These are phyloP conservation scores for Chrysoporthe cubensis DNA, from an alignment of 2,329 filamentous ascomycete species.

Conservation along the genomic window DNA sequence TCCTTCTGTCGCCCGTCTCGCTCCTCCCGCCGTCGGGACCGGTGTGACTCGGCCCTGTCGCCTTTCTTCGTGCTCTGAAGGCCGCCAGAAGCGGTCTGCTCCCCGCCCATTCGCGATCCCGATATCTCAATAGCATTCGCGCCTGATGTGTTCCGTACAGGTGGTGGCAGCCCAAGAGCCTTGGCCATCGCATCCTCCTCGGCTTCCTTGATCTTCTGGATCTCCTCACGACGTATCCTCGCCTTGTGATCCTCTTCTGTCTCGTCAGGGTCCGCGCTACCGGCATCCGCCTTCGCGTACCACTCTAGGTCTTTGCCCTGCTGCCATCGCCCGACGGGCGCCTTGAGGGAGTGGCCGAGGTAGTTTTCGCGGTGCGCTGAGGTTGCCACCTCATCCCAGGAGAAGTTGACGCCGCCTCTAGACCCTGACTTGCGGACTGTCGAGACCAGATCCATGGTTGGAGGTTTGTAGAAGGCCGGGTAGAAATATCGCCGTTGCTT, in stretches of 20 bases:
- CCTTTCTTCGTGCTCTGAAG: slow-evolving; percentile 30
- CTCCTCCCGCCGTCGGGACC: slow-evolving; percentile 32
- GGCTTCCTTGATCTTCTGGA: slow-evolving; percentile 81
- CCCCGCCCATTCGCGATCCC: slow-evolving; percentile 41
- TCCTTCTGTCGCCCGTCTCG: slow-evolving; percentile 38
- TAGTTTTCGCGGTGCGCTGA: slow-evolving; percentile 87
- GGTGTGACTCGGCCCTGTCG: slow-evolving; percentile 33
- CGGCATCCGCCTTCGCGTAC: slow-evolving; percentile 63
- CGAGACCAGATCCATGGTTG: slow-evolving; percentile 85
- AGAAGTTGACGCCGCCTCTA: slow-evolving; percentile 92
- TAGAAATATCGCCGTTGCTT: neutral
- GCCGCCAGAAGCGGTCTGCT: slow-evolving; percentile 38
- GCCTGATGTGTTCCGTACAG: slow-evolving; percentile 60
- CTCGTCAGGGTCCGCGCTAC: slow-evolving; percentile 53
- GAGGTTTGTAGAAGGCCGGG: neutral
- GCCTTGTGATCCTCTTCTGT: slow-evolving; percentile 62
- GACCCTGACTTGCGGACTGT: slow-evolving; percentile 90
- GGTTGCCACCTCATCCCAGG: slow-evolving; percentile 90
- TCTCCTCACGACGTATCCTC: slow-evolving; percentile 73
- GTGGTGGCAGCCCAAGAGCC: slow-evolving; percentile 79
- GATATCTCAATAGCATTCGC: slow-evolving; percentile 72
- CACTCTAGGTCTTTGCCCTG: slow-evolving; percentile 70
- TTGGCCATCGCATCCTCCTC: slow-evolving; percentile 89
- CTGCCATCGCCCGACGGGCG: slow-evolving; percentile 90
- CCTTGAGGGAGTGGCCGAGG: slow-evolving; percentile 89